A percentile compares a stretch with the other conserved stretches of the same genome.
Conservation (phyloP, 139 green algal genomes). For the Coelastrella sp. region DNA sequence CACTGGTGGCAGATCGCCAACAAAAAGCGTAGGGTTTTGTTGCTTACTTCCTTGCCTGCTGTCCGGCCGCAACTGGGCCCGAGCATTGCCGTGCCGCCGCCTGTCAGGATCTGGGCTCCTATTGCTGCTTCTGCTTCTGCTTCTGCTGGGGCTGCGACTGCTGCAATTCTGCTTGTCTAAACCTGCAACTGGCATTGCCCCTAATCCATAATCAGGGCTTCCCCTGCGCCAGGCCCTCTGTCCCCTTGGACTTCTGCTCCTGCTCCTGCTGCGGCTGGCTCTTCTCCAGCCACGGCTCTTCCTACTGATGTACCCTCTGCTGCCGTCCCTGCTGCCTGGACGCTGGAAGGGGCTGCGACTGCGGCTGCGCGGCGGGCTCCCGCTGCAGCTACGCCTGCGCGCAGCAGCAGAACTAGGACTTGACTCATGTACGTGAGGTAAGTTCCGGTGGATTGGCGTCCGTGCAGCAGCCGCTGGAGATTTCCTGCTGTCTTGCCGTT, state of each 20-base stretch:
- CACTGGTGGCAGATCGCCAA: conserved; percentile 63
- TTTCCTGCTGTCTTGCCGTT: conserved; percentile 3
- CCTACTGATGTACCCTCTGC: not conserved
- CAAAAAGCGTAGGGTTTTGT: conserved; percentile 57
- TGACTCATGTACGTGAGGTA: not conserved
- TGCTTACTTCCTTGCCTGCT: conserved; percentile 5
- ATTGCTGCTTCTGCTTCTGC: not conserved
- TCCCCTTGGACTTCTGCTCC: conserved; percentile 3
- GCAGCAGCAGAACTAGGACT: not conserved
- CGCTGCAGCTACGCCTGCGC: conserved; percentile 24
- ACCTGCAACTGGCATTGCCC: not conserved
- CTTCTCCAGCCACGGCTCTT: not conserved
- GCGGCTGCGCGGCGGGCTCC: not conserved
- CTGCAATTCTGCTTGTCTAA: not conserved
- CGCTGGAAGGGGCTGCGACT: not conserved
- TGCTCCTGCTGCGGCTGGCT: not conserved
- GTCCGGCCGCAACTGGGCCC: not conserved
- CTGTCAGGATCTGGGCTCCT: not conserved
- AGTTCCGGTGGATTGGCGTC: not conserved
- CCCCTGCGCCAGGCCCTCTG: not conserved
- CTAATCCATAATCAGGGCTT: conserved; percentile 29
- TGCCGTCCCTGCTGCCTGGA: conserved; percentile 4
- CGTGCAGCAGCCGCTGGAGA: not conserved
- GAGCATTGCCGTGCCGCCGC: not conserved
- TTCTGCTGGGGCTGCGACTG: not conserved